These are phyloP conservation scores for Xerocomus amazonicus DNA, from an alignment of 1,284 basidiomycete genomes.

Conservation along the genomic window DNA sequence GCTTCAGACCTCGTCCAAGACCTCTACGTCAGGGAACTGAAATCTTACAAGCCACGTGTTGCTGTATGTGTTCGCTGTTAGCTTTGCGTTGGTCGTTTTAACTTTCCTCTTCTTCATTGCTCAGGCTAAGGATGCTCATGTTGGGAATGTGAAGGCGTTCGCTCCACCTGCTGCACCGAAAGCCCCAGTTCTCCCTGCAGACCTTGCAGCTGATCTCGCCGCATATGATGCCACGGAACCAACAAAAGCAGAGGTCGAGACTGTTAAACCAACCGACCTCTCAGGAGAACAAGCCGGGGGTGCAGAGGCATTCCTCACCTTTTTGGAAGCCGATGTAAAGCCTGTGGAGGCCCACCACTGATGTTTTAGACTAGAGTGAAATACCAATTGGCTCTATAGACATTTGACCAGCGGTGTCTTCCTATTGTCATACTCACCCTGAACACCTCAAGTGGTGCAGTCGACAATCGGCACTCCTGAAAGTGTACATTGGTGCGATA, in stretches of 20 bases:
- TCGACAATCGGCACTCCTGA: neutral
- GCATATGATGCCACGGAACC: constrained; percentile 81
- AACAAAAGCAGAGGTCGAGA: constrained; percentile 41
- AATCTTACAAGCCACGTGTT: constrained; percentile 75
- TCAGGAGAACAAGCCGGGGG: constrained; percentile 39
- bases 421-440: neutral
- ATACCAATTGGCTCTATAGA: constrained; percentile 19
- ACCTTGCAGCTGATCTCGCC: constrained; percentile 79
- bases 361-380: constrained; percentile 17
- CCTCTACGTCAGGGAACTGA: constrained; percentile 87
- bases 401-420: neutral
- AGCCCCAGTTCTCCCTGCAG: constrained; percentile 66
- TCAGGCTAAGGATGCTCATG: constrained; percentile 81
- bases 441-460: neutral
- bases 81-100: neutral
- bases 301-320: constrained; percentile 57
- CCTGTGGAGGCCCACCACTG: constrained; percentile 53
- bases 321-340: constrained; percentile 58
- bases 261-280: constrained; percentile 25
- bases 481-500: neutral
- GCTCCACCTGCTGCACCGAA: constrained; percentile 64
- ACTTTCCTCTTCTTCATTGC: neutral
- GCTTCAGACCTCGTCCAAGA: constrained; percentile 88
- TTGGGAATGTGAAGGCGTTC: constrained; percentile 76
- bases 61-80: constrained; percentile 40